Conservation (phyloP, 2,329 filamentous ascomycete genomes). For the Sporothrix brunneoviolacea region DNA sequence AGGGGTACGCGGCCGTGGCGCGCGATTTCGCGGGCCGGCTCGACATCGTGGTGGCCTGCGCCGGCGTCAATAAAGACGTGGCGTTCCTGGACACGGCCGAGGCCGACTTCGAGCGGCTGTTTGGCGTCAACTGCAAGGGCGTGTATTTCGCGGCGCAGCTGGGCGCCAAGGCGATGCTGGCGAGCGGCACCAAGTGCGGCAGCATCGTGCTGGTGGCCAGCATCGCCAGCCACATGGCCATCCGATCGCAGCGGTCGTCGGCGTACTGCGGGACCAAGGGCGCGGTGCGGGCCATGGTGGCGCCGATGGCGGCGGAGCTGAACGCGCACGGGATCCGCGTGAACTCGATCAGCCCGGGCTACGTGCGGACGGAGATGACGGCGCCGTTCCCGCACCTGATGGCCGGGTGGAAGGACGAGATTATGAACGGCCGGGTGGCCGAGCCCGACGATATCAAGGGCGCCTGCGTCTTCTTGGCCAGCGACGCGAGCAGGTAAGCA, state of each 20-base stretch:
- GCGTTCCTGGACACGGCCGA: constrained; percentile 16
- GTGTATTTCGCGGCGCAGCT: constrained; percentile 31
- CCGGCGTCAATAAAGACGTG: constrained; percentile 18
- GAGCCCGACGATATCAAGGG: constrained; percentile 54
- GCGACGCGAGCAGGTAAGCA: constrained; percentile 44
- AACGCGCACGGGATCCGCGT: constrained; percentile 56
- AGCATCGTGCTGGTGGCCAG: constrained; percentile 52
- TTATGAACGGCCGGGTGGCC: constrained; percentile 62
- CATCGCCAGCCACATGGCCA: constrained; percentile 47
- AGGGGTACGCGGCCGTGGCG: constrained; percentile 7
- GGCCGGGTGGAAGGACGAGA: constrained; percentile 61
- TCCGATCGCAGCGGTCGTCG: constrained; percentile 56
- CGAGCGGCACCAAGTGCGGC: constrained; percentile 29
- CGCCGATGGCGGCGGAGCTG: constrained; percentile 58
- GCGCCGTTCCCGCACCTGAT: constrained; percentile 56
- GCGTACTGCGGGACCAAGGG: constrained; percentile 64
- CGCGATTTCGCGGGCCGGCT: constrained; percentile 15
- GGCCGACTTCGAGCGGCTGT: constrained; percentile 14
- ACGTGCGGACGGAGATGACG: constrained; percentile 67
- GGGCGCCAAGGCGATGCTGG: constrained; percentile 27
- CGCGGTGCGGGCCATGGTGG: constrained; percentile 54
- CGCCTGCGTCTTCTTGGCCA: constrained; percentile 53
- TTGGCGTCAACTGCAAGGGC: constrained; percentile 13
- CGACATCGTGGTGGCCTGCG: constrained; percentile 18
- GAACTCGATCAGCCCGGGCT: constrained; percentile 60